Evolutionary conservation across 2,329 filamentous ascomycete species (phyloP), one percentile per base, ranked within the genome.

Genomic region (Gliomastix tumulicola): DNA sequence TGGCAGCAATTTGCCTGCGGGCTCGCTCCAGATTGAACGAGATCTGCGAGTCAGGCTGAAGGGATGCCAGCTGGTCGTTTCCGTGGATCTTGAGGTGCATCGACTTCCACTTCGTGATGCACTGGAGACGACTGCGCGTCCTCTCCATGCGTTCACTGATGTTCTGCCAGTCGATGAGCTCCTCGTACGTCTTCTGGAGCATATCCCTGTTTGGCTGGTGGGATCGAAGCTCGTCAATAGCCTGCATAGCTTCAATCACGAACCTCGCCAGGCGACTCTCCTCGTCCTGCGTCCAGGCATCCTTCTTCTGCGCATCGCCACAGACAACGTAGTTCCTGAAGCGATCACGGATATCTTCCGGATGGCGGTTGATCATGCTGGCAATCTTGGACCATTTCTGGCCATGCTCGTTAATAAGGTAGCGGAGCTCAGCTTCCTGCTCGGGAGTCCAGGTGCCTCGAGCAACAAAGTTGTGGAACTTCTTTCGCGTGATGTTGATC

Each of bases 241-340:
- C 55, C 4, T 61, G 56, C 32, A 82, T 60, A 7, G 70, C 68
- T 10, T 73, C 61, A 11, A 69, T 56, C 4, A 88, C 72, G 9
- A 69, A 66, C 3, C 61, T 52, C 2, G 65, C 62, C 19, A 86
- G 59, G 9, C 53, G 57, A 1, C 60, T 55, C 48, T 83, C 78
- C 47, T 88, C 84, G 0, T 69, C 63, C 15, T 70, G 57, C 3
- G 63, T 66, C 84, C 84, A 88, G 2, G 60, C 55, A 22, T 73
- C 70, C 30, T 64, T 70, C 21, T 66, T 66, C 38, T 65, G 62
- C 1, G 65, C 68, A 6, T 71, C 64, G 16, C 72, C 72, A 37
- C 75, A 79, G 32, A 79, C 60, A 17, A 84, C 59, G 47, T 82
- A 79, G 47, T 86, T 83, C 27, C 79, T 69, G 65, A 80, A 85